Conservation (phyloP, 768 basidiomycete genomes). For the Calocybe gangraenosa region DNA sequence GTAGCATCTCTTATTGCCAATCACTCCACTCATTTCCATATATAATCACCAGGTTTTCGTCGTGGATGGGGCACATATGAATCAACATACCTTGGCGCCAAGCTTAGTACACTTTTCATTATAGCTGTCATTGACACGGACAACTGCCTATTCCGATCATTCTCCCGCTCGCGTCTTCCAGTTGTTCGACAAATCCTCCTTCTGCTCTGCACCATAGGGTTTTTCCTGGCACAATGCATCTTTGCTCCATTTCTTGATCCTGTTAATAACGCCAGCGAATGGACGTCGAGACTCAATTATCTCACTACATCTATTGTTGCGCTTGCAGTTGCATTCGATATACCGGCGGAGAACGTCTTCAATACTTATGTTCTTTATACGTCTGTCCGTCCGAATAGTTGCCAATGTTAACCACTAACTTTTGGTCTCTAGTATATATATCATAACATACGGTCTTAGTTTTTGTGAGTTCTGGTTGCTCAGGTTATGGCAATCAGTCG, state of each 20-base stretch:
- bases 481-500: neutral
- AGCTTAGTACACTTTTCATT: conserved; percentile 62
- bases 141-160: conserved; percentile 68
- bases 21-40: conserved; percentile 5
- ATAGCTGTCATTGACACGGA: conserved; percentile 64
- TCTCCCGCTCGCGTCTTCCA: conserved; percentile 44
- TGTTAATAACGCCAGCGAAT: conserved; percentile 72
- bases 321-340: conserved; percentile 54
- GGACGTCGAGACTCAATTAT: conserved; percentile 68
- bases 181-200: conserved; percentile 61
- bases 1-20: conserved; percentile 13
- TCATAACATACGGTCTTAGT: conserved; percentile 63
- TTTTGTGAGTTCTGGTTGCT: conserved; percentile 41
- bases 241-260: conserved; percentile 65
- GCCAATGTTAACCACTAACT: conserved; percentile 6
- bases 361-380: conserved; percentile 61
- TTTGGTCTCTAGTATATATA: conserved; percentile 36
- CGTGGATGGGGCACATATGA: conserved; percentile 66
- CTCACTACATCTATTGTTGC: conserved; percentile 61
- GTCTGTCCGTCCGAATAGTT: conserved; percentile 34
- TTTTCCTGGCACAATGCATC: conserved; percentile 59
- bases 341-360: conserved; percentile 51
- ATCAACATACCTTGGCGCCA: conserved; percentile 63
- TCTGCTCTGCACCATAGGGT: conserved; percentile 49
- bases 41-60: conserved; percentile 49